Base-by-base conservation (phyloP, 2,329 filamentous ascomycete genomes). In the Setomelanomma holmii region DNA sequence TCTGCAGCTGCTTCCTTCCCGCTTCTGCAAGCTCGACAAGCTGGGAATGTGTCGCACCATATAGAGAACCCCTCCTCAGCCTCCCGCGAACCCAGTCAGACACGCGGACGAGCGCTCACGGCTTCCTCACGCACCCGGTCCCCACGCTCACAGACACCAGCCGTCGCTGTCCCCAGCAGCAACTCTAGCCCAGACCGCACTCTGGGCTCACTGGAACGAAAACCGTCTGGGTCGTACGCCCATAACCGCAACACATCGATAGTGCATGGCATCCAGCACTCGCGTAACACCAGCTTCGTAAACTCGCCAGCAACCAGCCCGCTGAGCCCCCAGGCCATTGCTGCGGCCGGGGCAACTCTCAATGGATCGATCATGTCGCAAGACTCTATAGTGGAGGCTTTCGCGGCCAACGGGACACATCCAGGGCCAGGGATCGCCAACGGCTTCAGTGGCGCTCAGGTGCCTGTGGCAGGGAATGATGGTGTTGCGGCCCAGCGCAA, bases 231-330 rank as follows among this genome's bases (percentile, higher is more conserved):
- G 53, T 83, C 82, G 14, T 88, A 98, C 80, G 91, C 90, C 53
- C 93, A 99, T 75, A 92, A 98, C 77, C 88, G 95, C 49, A 92
- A 99, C 78, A 96, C 93, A 0, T 98, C 93, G 42, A 97, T 98
- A 65, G 93, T 98, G 51, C 91, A 98, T 85, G 93, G 95, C 68
- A 88, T 96, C 63, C 93, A 96, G 74, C 95, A 99, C 76, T 89
- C 84, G 50, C 80, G 93, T 76, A 96, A 96, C 83, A 89, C 92
- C 65, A 97, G 93, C 78, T 86, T 89, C 68, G 86, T 87, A 60
- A 92, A 90, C 72, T 86, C 89, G 50, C 85, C 89, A 30, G 88
- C 80, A 38, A 78, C 89, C 22, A 96, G 90, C 74, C 93, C 93
- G 52, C 81, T 97, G 67, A 96, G 91, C 75, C 91, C 92, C 48